phyloP scores from a whole-genome alignment of 176 grass and related monocot genomes.

The Eragrostis nindensis region DNA sequence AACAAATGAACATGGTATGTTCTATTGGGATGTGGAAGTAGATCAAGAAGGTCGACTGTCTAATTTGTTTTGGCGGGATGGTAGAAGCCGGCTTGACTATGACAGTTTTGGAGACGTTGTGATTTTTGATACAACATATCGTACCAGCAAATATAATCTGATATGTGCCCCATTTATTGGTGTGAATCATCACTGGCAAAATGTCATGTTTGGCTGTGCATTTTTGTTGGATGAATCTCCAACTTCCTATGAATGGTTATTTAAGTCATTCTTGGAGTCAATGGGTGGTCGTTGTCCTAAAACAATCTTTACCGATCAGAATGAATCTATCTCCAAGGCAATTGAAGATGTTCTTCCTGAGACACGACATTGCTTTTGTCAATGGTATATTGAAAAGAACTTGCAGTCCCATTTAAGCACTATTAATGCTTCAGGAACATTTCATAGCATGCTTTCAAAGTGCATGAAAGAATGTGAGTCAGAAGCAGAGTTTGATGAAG shows the following conservation, averaged over 20 bases:
- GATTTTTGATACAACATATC: conserved; percentile 72
- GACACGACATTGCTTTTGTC: conserved; percentile 60
- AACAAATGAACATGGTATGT: conserved; percentile 63
- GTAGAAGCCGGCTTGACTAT: conserved; percentile 66
- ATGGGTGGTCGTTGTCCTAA: conserved; percentile 69
- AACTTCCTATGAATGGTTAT: conserved; percentile 72
- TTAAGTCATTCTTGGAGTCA: conserved; percentile 75
- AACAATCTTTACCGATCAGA: conserved; percentile 80
- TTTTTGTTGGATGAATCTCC: conserved; percentile 68
- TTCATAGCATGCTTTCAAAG: conserved; percentile 61
- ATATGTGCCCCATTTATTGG: conserved; percentile 77
- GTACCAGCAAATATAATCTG: conserved; percentile 69
- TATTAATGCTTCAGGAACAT: conserved; percentile 57
- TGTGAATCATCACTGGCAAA: conserved; percentile 72
- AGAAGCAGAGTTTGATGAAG: conserved; percentile 66
- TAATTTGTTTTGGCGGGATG: conserved; percentile 80
- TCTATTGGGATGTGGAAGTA: conserved; percentile 81
- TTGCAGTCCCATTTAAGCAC: conserved; percentile 58
- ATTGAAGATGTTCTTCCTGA: conserved; percentile 62
- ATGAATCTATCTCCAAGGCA: conserved; percentile 61
- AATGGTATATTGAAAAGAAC: conserved; percentile 68
- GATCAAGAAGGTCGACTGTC: conserved; percentile 63
- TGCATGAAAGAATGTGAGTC: conserved; percentile 78
- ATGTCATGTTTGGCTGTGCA: conserved; percentile 77
- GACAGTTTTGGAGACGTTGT: conserved; percentile 77